Evolutionary conservation across 495 filamentous ascomycete genomes (phyloP).

Genomic region (Penicillium egyptiacum): DNA sequence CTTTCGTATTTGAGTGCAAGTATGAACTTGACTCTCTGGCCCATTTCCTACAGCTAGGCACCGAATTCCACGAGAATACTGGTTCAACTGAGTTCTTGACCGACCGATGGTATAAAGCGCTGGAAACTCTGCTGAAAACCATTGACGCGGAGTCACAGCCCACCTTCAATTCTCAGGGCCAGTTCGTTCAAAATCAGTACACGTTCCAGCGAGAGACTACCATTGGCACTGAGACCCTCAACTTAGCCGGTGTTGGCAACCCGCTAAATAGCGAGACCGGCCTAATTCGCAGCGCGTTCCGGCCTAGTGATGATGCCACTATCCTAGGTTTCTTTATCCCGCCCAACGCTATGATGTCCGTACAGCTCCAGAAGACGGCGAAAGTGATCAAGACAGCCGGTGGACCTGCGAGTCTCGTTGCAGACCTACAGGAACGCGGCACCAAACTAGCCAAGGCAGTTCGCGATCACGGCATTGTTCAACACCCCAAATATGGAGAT

Average conservation of each 20-base stretch:
- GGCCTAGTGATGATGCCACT: slow-evolving; percentile 97
- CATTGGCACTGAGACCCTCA: slow-evolving; percentile 87
- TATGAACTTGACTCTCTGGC: slow-evolving; percentile 97
- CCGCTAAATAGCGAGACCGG: slow-evolving; percentile 83
- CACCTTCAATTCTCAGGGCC: slow-evolving; percentile 69
- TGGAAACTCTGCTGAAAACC: slow-evolving; percentile 70
- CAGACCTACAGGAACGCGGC: slow-evolving; percentile 62
- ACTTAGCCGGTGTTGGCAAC: slow-evolving; percentile 80
- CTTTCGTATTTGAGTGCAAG: slow-evolving; percentile 94
- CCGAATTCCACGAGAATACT: slow-evolving; percentile 82
- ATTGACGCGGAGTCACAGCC: slow-evolving; percentile 75
- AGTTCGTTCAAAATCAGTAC: slow-evolving; percentile 72
- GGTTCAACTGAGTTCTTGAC: slow-evolving; percentile 75
- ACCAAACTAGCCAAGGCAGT: slow-evolving; percentile 72
- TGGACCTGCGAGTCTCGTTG: slow-evolving; percentile 47
- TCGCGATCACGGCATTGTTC: slow-evolving; percentile 86
- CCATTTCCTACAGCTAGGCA: slow-evolving; percentile 81
- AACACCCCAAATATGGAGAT: slow-evolving; percentile 75
- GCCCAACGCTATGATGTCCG: slow-evolving; percentile 92
- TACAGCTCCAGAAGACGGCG: slow-evolving; percentile 79
- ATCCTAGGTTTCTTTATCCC: slow-evolving; percentile 96
- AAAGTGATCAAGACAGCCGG: slow-evolving; percentile 61
- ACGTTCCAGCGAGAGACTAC: slow-evolving; percentile 80
- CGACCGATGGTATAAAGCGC: slow-evolving; percentile 73
- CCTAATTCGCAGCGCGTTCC: slow-evolving; percentile 86